phyloP scores from a whole-genome alignment of 768 basidiomycete genomes.

The Astraeus odoratus region DNA sequence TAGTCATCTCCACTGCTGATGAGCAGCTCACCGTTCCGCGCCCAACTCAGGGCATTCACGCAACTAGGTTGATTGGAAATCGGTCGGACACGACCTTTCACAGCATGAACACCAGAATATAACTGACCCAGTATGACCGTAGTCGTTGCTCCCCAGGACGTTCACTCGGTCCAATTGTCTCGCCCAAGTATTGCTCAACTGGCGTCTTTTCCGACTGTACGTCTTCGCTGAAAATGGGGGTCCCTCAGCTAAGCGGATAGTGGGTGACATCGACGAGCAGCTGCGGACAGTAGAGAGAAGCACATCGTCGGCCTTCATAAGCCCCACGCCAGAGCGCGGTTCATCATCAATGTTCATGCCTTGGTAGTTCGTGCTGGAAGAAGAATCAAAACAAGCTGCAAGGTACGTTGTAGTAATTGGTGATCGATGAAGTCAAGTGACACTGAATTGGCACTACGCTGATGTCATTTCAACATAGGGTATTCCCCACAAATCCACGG shows the following conservation, averaged over 20 bases:
- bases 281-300: neutral
- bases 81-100: neutral
- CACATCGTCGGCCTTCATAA: constrained; percentile 2
- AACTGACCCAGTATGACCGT: constrained; percentile 65
- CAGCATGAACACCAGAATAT: neutral
- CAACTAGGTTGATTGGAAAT: constrained; percentile 43
- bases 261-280: constrained; percentile 1
- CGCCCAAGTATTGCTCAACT: constrained; percentile 20
- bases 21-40: constrained; percentile 54
- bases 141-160: constrained; percentile 54
- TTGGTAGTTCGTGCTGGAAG: neutral
- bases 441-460: neutral
- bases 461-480: neutral
- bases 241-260: constrained; percentile 3
- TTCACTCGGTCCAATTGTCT: constrained; percentile 56
- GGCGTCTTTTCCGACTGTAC: constrained; percentile 17
- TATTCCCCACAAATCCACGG: neutral
- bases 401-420: too few relatives aligned
- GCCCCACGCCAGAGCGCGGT: constrained; percentile 7
- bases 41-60: constrained; percentile 75
- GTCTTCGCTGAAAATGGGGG: constrained; percentile 18
- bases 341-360: neutral
- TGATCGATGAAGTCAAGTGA: neutral
- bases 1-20: constrained; percentile 71
- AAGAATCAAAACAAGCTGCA: too few relatives aligned